These are phyloP conservation scores for Fulvia fulva DNA, from an alignment of 2,329 filamentous ascomycete species.

Conservation along the genomic window DNA sequence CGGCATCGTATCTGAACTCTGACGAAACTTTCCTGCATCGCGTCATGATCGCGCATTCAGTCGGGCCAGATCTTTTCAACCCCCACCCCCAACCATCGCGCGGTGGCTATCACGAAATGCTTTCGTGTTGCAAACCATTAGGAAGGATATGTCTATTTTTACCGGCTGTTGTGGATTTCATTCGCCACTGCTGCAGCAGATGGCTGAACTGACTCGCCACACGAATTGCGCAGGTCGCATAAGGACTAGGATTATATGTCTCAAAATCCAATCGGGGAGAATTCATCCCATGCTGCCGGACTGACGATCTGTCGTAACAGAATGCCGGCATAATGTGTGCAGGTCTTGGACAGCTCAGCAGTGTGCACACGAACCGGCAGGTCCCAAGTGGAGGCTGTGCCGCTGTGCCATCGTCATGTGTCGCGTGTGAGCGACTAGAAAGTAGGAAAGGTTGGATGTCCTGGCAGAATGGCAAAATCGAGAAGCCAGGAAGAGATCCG, in stretches of 20 bases:
- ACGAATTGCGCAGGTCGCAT: not conserved
- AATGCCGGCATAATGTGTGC: not conserved
- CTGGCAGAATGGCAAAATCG: not conserved
- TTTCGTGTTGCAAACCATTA: not conserved
- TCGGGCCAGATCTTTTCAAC: not conserved
- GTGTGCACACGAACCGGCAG: not conserved
- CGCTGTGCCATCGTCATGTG: constrained; percentile 12
- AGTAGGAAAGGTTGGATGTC: constrained; percentile 14
- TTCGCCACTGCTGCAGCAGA: not conserved
- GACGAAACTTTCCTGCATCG: no score
- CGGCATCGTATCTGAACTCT: not conserved
- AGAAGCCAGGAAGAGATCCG: not conserved
- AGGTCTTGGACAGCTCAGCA: not conserved
- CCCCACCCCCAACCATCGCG: not conserved
- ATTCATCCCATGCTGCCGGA: not conserved
- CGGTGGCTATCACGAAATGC: not conserved
- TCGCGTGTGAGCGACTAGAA: constrained; percentile 16
- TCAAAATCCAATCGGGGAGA: not conserved
- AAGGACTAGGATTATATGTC: not conserved
- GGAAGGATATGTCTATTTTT: not conserved
- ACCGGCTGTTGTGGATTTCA: not conserved
- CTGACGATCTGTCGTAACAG: not conserved
- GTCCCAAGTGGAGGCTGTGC: not conserved
- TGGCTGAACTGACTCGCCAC: constrained; percentile 5
- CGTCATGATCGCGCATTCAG: no score